Conservation (phyloP, 257 asterid genomes). For the Anisodus tanguticus region DNA sequence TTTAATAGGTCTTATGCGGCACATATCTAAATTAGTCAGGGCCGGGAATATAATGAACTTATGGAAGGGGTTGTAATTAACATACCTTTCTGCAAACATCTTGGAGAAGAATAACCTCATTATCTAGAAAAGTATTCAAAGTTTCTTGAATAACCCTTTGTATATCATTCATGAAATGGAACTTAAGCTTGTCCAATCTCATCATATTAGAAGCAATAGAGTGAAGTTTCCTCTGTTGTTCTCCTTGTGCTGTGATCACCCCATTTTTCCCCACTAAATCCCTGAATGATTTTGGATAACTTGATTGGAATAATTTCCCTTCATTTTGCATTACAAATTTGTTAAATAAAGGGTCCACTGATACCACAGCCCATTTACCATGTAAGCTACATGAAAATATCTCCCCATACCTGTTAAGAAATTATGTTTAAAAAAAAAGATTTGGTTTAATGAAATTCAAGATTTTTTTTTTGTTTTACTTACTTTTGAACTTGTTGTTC, state of each 20-base stretch:
- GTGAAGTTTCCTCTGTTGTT: slow-evolving; percentile 78
- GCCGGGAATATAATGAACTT: too few species aligned
- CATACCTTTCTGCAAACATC: slow-evolving; percentile 82
- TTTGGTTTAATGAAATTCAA: not conserved
- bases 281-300: slow-evolving; percentile 87
- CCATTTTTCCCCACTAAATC: slow-evolving; percentile 89
- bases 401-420: slow-evolving; percentile 63
- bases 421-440: not conserved
- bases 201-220: slow-evolving; percentile 83
- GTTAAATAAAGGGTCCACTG: slow-evolving; percentile 83
- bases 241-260: slow-evolving; percentile 80
- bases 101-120: slow-evolving; percentile 71
- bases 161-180: slow-evolving; percentile 74
- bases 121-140: slow-evolving; percentile 45
- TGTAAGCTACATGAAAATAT: slow-evolving; percentile 77
- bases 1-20: not conserved
- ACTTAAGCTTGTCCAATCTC: slow-evolving; percentile 75
- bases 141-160: slow-evolving; percentile 58
- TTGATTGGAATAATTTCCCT: slow-evolving; percentile 77
- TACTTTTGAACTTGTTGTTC: slow-evolving; percentile 74
- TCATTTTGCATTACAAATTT: slow-evolving; percentile 84
- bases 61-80: not conserved
- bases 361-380: slow-evolving; percentile 80
- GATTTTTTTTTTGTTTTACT: not conserved
- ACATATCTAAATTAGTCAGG: not conserved